Conservation (phyloP, 2,329 filamentous ascomycete genomes). For the Cordyceps militaris region DNA sequence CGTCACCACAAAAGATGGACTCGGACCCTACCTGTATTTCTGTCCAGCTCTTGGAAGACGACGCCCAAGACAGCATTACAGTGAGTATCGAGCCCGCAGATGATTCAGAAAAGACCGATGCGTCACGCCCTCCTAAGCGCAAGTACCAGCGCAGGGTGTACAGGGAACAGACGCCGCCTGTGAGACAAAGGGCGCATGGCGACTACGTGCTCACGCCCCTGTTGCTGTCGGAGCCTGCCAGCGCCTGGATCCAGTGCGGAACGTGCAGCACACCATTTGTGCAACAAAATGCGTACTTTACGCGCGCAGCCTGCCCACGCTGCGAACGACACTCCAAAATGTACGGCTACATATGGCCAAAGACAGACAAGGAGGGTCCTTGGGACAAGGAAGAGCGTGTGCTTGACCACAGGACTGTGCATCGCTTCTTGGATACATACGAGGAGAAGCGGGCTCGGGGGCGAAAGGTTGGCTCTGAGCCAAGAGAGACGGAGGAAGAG, state of each 20-base stretch:
- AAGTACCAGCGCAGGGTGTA: constrained; percentile 30
- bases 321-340: constrained; percentile 94
- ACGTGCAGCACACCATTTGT: constrained; percentile 79
- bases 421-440: constrained; percentile 71
- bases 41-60: not conserved
- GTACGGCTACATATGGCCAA: constrained; percentile 93
- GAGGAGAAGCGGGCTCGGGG: constrained; percentile 56
- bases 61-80: constrained; percentile 17
- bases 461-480: constrained; percentile 24
- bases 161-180: constrained; percentile 28
- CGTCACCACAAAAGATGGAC: constrained; percentile 4
- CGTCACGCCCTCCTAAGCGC: constrained; percentile 20
- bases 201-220: constrained; percentile 78
- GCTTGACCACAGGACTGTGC: constrained; percentile 78
- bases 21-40: not conserved
- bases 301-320: constrained; percentile 75
- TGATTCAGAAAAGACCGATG: constrained; percentile 11
- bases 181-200: constrained; percentile 50
- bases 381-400: constrained; percentile 65
- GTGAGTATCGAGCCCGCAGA: constrained; percentile 22
- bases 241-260: constrained; percentile 82
- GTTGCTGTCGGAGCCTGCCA: constrained; percentile 66
- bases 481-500: constrained; percentile 22
- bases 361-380: constrained; percentile 75
- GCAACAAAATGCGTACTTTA: constrained; percentile 81